Conservation (phyloP, 768 basidiomycete species). For the Clavaria fumosa region DNA sequence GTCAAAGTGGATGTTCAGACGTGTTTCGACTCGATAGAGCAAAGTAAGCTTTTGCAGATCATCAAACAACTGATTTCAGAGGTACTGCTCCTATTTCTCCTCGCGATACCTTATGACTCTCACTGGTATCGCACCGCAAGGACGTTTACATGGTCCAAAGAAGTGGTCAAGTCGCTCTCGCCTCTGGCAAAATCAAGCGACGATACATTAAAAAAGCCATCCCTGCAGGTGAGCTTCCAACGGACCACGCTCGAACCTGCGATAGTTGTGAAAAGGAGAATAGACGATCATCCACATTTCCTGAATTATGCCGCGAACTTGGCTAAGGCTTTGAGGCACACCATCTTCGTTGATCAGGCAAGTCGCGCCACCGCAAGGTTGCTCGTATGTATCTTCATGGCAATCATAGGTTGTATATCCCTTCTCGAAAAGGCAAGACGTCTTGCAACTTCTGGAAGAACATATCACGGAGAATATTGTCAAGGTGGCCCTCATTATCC, state of each 20-base stretch:
- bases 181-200: constrained; percentile 40
- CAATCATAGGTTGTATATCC: constrained; percentile 30
- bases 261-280: background rate
- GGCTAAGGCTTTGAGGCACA: constrained; percentile 50
- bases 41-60: constrained; percentile 68
- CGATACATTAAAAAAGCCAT: constrained; percentile 44
- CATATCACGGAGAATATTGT: constrained; percentile 90
- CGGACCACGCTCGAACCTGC: no score
- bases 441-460: constrained; percentile 65
- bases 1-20: constrained; percentile 94
- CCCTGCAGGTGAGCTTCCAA: constrained; percentile 42
- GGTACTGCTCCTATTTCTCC: constrained; percentile 21
- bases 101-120: background rate
- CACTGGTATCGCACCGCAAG: constrained; percentile 22
- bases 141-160: constrained; percentile 58
- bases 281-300: constrained; percentile 71
- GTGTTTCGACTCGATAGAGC: constrained; percentile 94
- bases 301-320: constrained; percentile 51
- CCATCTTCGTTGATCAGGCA: constrained; percentile 80
- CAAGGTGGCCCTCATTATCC: constrained; percentile 33
- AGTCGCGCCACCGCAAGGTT: constrained; percentile 4
- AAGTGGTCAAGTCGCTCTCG: constrained; percentile 49
- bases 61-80: constrained; percentile 58
- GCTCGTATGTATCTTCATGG: background rate
- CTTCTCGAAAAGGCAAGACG: constrained; percentile 35